Conservation (phyloP, 495 filamentous ascomycete species). For the Pyronema domesticum region DNA sequence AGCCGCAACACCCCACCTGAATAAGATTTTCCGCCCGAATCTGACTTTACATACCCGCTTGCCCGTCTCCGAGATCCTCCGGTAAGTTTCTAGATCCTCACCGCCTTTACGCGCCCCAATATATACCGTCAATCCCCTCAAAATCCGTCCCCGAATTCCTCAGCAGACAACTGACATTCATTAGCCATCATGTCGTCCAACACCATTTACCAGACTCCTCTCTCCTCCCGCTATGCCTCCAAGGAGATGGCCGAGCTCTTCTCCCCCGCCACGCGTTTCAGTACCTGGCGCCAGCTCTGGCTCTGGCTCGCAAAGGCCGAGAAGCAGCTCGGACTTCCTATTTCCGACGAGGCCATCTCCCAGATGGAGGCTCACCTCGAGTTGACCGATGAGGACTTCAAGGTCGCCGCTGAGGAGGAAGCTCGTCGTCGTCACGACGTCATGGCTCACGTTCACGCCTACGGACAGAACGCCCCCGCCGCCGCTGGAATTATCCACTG, state of each 20-base stretch:
- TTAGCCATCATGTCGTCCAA: constrained; percentile 40
- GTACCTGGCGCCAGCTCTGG: constrained; percentile 70
- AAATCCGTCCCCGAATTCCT: too few relatives aligned
- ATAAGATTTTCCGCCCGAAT: too few relatives aligned
- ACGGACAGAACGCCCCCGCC: constrained; percentile 52
- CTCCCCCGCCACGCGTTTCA: constrained; percentile 48
- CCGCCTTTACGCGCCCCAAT: too few relatives aligned
- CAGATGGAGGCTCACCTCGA: constrained; percentile 56
- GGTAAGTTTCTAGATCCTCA: too few relatives aligned
- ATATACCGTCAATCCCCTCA: too few relatives aligned
- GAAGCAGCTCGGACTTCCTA: constrained; percentile 47
- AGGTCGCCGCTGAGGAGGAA: constrained; percentile 61
- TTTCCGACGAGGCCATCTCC: constrained; percentile 50
- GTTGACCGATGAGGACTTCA: constrained; percentile 67
- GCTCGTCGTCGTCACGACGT: constrained; percentile 44
- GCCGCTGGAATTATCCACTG: constrained; percentile 80
- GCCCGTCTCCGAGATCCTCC: too few relatives aligned
- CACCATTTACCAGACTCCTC: constrained; percentile 54
- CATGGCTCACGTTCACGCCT: constrained; percentile 52
- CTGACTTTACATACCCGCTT: too few relatives aligned
- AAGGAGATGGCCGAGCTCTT: constrained; percentile 48
- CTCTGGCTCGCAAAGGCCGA: constrained; percentile 67
- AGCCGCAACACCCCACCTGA: too few relatives aligned
- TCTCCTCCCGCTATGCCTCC: constrained; percentile 57
- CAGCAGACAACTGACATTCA: too few relatives aligned